Evolutionary conservation across 2,329 filamentous ascomycete genomes (phyloP).

Genomic region (Fusarium sp.): DNA sequence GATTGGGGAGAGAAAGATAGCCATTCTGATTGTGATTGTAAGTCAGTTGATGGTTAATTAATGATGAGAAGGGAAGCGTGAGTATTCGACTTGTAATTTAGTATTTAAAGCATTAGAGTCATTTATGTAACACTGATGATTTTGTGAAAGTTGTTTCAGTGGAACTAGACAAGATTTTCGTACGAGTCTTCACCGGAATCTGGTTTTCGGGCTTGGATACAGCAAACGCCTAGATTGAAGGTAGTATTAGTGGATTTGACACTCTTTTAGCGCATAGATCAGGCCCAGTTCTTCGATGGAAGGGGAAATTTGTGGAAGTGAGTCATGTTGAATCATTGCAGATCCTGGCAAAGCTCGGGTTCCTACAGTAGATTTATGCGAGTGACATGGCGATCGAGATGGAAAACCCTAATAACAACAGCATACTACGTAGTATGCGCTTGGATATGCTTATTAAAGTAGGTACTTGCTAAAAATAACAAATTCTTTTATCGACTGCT

Average conservation of each 20-base stretch:
- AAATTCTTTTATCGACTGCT: too few relatives aligned
- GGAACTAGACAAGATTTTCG: background rate
- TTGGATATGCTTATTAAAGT: too few relatives aligned
- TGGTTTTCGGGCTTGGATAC: background rate
- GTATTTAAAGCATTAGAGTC: background rate
- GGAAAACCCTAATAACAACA: too few relatives aligned
- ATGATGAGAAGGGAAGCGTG: background rate
- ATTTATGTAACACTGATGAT: background rate
- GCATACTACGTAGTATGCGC: too few relatives aligned
- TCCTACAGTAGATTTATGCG: too few relatives aligned
- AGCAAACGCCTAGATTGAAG: too few relatives aligned
- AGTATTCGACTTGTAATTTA: rapidly evolving
- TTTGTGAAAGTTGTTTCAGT: rapidly evolving
- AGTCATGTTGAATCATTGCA: background rate
- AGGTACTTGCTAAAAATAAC: too few relatives aligned
- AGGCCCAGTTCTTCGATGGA: background rate
- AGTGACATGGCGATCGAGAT: too few relatives aligned
- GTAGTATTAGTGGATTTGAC: too few relatives aligned
- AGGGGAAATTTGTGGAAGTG: background rate
- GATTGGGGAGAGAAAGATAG: background rate
- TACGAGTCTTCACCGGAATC: background rate
- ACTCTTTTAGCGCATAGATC: background rate
- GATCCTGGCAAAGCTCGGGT: background rate
- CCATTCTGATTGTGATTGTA: background rate
- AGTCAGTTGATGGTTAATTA: background rate